Percentiles rank a stretch among this genome's conserved stretches.
Evolutionary conservation across 202 grass and related monocot species (phyloP).

Genomic region (Bolboschoenoplectus hybrid): DNA sequence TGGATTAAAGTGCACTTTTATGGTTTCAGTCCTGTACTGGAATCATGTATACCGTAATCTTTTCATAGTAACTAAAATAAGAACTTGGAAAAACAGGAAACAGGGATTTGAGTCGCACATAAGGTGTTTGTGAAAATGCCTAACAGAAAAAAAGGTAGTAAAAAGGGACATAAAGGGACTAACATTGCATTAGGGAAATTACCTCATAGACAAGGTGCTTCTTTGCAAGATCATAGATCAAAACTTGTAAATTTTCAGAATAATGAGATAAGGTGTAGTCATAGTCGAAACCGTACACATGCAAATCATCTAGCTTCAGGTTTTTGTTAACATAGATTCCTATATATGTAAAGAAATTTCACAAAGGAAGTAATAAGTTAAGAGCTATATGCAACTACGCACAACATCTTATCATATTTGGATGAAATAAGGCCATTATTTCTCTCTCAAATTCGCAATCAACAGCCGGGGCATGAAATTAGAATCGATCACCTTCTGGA

Average conservation of each 20-base stretch:
- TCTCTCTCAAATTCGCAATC: slow-evolving; percentile 10
- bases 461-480: background rate
- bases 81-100: background rate
- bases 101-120: background rate
- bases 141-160: background rate
- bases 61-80: slow-evolving; percentile 15
- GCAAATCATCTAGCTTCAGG: slow-evolving; percentile 71
- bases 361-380: background rate
- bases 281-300: slow-evolving; percentile 96
- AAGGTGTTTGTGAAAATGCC: slow-evolving; percentile 1
- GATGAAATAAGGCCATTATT: background rate
- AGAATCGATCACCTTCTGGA: slow-evolving; percentile 50
- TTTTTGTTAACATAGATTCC: slow-evolving; percentile 95
- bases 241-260: slow-evolving; percentile 68
- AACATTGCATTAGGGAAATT: slow-evolving; percentile 12
- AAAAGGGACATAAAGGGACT: background rate
- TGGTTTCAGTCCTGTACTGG: background rate
- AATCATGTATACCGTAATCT: background rate
- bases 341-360: slow-evolving; percentile 25
- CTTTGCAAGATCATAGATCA: slow-evolving; percentile 95
- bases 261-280: slow-evolving; percentile 95
- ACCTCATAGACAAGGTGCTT: slow-evolving; percentile 93
- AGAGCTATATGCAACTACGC: background rate
- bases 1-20: background rate
- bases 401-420: background rate